A percentile compares a stretch with the other conserved stretches of the same genome.
phyloP scores from a whole-genome alignment of 805 yeast genomes.

The Suhomyces canberraensis region DNA sequence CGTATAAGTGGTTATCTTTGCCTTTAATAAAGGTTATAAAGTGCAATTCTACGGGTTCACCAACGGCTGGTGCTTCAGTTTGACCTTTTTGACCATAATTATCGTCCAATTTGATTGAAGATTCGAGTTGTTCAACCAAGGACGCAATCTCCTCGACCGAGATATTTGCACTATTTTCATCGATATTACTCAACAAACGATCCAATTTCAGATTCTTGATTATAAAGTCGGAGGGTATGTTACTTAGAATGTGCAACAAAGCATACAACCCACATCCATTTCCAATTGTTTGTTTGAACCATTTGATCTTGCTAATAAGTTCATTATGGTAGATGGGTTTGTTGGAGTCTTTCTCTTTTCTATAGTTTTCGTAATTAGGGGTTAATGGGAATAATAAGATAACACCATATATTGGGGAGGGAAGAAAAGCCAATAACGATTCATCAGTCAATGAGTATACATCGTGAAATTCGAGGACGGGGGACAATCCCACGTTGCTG shows the following conservation, averaged over 20 bases:
- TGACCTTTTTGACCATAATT: conserved; percentile 54
- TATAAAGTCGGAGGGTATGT: conserved; percentile 45
- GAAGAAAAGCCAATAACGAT: conserved; percentile 74
- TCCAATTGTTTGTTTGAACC: conserved; percentile 82
- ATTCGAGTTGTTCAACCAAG: conserved; percentile 47
- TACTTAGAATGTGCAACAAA: conserved; percentile 57
- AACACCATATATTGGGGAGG: conserved; percentile 74
- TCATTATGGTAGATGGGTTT: conserved; percentile 20
- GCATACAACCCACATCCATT: conserved; percentile 96
- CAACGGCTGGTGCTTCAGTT: conserved; percentile 64
- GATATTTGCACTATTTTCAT: conserved; percentile 13
- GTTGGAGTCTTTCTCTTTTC: conserved; percentile 38
- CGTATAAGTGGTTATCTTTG: conserved; percentile 60
- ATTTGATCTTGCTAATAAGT: conserved; percentile 40
- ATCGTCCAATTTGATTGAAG: conserved; percentile 37
- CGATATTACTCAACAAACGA: conserved; percentile 14
- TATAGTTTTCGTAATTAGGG: conserved; percentile 51
- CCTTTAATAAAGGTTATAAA: conserved; percentile 70
- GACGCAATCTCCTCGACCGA: conserved; percentile 35
- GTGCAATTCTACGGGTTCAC: conserved; percentile 56
- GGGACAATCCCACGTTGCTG: conserved; percentile 61
- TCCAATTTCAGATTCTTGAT: conserved; percentile 35
- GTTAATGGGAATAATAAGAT: conserved; percentile 84
- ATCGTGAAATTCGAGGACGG: conserved; percentile 65
- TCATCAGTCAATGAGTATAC: conserved; percentile 82